Evolutionary conservation across 163 green algal genomes (phyloP), one percentile per base, ranked within the genome.

Genomic region (Scenedesmus sp.): DNA sequence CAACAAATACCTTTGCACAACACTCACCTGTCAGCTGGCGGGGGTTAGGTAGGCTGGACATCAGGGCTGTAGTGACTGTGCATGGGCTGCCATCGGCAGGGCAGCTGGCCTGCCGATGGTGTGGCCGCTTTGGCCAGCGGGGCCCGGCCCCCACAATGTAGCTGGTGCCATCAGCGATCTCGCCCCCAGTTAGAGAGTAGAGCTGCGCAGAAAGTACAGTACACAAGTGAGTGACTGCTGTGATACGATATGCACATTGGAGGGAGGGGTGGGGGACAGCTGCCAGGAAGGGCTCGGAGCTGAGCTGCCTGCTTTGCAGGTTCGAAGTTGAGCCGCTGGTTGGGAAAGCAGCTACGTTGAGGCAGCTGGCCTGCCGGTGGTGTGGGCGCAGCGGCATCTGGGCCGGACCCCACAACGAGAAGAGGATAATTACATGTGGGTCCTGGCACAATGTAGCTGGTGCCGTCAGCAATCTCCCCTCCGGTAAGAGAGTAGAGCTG

Each of bases 41-140:
- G 18, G 79, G 79, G 34, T 85, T 85, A 4, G 79, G 79, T 8
- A 60, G 46, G 46, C 46, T 85, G 2, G 16, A 60, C 79, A 85
- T 1, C 26, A 85, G 79, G 18, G 26, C 46, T 23, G 79, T 60
- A 12, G 79, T 85, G 12, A 15, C 16, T 34, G 12, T 85, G 34
- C 79, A 85, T 5, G 26, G 26, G 46, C 79, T 85, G 52, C 46
- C 34, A 23, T 55, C 73, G 7, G 23, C 23, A 84, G 82, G 55
- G 55, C 82, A 87, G 82, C 82, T 87, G 8, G 82, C 82, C 20
- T 87, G 82, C 82, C 82, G 54, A 46, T 87, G 82, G 12, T 67
- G 20, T 0, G 82, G 82, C 82, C 82, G 3, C 52, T 70, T 16
- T 3, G 82, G 55, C 82, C 82, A 87, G 18, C 13, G 18, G 3